These are phyloP conservation scores for Saussurea involucrata DNA, from an alignment of 129 eudicot species.

Conservation along the genomic window DNA sequence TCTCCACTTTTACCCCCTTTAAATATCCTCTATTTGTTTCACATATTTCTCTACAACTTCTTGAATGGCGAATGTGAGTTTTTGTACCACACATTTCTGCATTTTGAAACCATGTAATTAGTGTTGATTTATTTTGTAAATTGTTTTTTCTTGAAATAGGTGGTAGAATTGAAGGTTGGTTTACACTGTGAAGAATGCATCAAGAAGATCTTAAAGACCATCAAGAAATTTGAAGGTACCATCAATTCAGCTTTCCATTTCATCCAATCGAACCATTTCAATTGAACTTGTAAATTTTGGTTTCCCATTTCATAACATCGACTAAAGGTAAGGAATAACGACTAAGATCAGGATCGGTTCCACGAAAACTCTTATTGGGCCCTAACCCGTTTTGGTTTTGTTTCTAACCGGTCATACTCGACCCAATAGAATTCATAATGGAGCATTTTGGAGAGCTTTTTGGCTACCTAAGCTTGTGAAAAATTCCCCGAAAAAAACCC, in stretches of 20 bases:
- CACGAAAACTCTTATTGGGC: neutral
- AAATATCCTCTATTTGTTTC: slow-evolving; percentile 17
- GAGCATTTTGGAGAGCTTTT: neutral
- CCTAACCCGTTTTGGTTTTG: neutral
- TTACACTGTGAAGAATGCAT: slow-evolving; percentile 93
- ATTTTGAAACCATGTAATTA: neutral
- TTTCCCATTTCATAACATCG: neutral
- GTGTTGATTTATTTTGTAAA: neutral
- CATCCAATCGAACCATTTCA: too few relatives aligned
- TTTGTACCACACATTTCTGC: slow-evolving; percentile 9
- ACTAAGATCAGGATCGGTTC: neutral
- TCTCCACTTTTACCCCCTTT: slow-evolving; percentile 26
- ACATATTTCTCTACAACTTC: slow-evolving; percentile 17
- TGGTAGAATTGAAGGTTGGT: slow-evolving; percentile 92
- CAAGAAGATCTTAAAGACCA: slow-evolving; percentile 88
- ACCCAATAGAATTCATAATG: neutral
- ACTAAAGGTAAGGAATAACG: neutral
- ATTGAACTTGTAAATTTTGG: neutral
- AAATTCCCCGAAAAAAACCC: neutral
- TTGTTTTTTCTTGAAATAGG: slow-evolving; percentile 21
- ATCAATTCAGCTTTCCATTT: neutral
- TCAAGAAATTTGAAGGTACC: slow-evolving; percentile 90
- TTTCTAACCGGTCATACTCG: neutral
- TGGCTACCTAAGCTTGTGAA: neutral
- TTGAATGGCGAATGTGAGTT: slow-evolving; percentile 32